Percentiles rank a stretch among this genome's conserved stretches.
Evolutionary conservation across 2,329 filamentous ascomycete species (phyloP).

Genomic region (Ophiostoma australiae): DNA sequence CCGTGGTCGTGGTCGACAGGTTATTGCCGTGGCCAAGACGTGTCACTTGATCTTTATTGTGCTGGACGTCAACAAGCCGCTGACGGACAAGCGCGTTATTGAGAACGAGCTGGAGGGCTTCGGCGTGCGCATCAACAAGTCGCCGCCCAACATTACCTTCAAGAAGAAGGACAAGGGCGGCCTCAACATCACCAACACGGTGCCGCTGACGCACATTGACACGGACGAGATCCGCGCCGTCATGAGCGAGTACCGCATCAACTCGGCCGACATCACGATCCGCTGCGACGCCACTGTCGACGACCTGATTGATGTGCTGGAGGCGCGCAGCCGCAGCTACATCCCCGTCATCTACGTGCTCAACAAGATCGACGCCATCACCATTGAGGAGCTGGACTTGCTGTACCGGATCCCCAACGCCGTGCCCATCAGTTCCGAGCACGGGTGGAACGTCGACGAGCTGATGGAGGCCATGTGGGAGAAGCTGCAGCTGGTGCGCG

Average conservation of each 20-base stretch:
- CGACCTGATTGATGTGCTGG: slow-evolving; percentile 91
- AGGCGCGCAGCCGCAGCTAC: slow-evolving; percentile 90
- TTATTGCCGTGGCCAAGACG: slow-evolving; percentile 97
- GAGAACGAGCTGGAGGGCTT: slow-evolving; percentile 95
- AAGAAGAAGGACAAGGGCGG: slow-evolving; percentile 99
- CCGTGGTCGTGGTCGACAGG: slow-evolving; percentile 93
- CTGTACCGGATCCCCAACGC: slow-evolving; percentile 96
- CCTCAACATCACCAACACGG: slow-evolving; percentile 90
- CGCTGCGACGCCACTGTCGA: slow-evolving; percentile 96
- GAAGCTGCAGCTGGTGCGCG: slow-evolving; percentile 80
- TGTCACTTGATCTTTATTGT: slow-evolving; percentile 99
- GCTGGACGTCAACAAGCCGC: slow-evolving; percentile 94
- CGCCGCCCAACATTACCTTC: slow-evolving; percentile 96
- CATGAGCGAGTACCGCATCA: slow-evolving; percentile 94
- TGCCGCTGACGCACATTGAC: slow-evolving; percentile 86
- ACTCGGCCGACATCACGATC: slow-evolving; percentile 94
- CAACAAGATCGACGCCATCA: slow-evolving; percentile 98
- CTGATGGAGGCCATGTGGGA: slow-evolving; percentile 97
- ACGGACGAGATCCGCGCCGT: slow-evolving; percentile 97
- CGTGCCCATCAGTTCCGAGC: slow-evolving; percentile 93
- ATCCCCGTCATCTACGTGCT: slow-evolving; percentile 98
- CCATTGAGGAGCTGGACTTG: slow-evolving; percentile 93
- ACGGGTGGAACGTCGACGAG: slow-evolving; percentile 97
- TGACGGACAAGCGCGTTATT: slow-evolving; percentile 95
- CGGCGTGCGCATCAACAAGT: slow-evolving; percentile 95